Evolutionary conservation across 768 basidiomycete genomes (phyloP), one percentile per base, ranked within the genome.

Genomic region (Lentinula aciculospora): DNA sequence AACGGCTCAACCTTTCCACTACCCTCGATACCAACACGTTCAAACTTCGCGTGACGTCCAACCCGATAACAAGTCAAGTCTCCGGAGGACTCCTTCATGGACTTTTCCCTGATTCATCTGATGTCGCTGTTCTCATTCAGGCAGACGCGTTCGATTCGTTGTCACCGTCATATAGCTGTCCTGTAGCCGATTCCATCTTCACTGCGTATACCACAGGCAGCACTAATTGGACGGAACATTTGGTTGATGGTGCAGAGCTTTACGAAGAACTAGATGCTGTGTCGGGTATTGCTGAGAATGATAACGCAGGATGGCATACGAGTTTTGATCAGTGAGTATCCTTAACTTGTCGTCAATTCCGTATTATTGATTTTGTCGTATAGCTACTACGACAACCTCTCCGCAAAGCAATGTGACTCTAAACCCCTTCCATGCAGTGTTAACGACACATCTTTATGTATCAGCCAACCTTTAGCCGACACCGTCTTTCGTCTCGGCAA

Each of bases 401-500:
- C 76, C 39, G 79, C 78, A 0, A 81, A 81, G 53, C 74, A 76
- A 46, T 81, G 80, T 53, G 79, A 81, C 54, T 68, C 66, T 10
- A 80, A 79, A 61, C 42, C 65, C 0, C 67, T 81, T 0, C 79
- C 80, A 1, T 81, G 79, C 56, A 78, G 69, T 59, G 47, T 76
- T 1, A 78, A 78, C 53, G 73, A 75, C 58, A 76, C 74, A 0
- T 73, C 74, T 0, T 34, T 70, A 1, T 79, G 78, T 58, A 71
- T 80, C n/a, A 69, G 72, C 0, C 76, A 75, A 58, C 73, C 76
- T 15, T 67, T 74, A 56, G 81, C 82, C 10, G 63, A 79, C 57
- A 75, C 73, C 0, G 81, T 83, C 2, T 85, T 77, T 61, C 74
- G 80, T 19, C 72, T 83, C 4, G 83, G 82, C 0, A 81, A 81